Evolutionary conservation across 345 rosid genomes (phyloP).

Genomic region (Ceriops tagal): DNA sequence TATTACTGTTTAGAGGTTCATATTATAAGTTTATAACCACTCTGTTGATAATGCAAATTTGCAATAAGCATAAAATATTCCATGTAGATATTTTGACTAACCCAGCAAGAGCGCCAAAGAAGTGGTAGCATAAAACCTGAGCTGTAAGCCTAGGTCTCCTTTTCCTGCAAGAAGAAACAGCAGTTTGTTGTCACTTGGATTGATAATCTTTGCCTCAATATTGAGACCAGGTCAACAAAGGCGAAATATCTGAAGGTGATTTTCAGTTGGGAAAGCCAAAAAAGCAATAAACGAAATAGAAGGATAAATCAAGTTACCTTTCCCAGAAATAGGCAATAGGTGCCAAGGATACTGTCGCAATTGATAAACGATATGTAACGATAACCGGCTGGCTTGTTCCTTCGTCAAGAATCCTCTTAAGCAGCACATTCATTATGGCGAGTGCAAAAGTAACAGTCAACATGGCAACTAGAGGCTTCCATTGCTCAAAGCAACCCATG

Average conservation of each 20-base stretch:
- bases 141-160: slow-evolving; percentile 27
- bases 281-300: neutral
- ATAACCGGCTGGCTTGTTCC: slow-evolving; percentile 27
- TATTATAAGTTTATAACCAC: too few species aligned
- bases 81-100: neutral
- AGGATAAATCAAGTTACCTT: slow-evolving; percentile 14
- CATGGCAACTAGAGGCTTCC: slow-evolving; percentile 20
- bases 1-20: neutral
- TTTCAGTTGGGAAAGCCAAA: too few species aligned
- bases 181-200: neutral
- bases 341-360: slow-evolving; percentile 19
- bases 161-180: slow-evolving; percentile 18
- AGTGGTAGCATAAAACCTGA: slow-evolving; percentile 20
- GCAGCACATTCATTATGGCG: slow-evolving; percentile 24
- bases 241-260: too few species aligned
- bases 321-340: slow-evolving; percentile 27
- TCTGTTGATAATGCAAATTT: neutral
- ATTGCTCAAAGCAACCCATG: slow-evolving; percentile 10
- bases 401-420: slow-evolving; percentile 21
- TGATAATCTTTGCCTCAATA: too few species aligned
- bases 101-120: slow-evolving; percentile 29
- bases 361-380: slow-evolving; percentile 18
- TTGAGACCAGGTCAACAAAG: too few species aligned
- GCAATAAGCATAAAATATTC: neutral
- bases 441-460: slow-evolving; percentile 17